Evolutionary conservation across 1,139 yeast species (phyloP), one percentile per base, ranked within the genome.

Genomic region (Yamadazyma blattariae): DNA sequence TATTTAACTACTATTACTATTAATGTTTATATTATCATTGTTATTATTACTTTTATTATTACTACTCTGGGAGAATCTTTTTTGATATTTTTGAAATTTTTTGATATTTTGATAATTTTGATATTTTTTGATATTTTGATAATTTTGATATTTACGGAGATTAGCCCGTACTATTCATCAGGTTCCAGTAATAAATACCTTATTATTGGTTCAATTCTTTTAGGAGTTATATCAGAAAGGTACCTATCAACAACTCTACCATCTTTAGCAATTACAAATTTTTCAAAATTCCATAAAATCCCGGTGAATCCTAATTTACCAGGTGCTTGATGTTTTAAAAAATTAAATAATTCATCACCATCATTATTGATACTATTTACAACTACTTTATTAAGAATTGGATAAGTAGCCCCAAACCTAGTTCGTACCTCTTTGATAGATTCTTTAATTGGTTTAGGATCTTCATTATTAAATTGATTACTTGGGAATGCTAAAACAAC

Each of bases 201-300:
- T 9, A 30, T 23, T 9, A 24, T 10, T 9, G 28, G 28, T 11
- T 15, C 83, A 30, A 85, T 56, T 13, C 71, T 64, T 25, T 63
- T 50, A 20, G 98, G 97, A 32, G 81, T 70, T 20, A 87, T 77
- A 37, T 79, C 64, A 2, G 95, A 77, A 7, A 81, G 72, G 61
- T 72, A 86, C 55, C 98, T 75, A 39, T 69, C 71, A 30, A 75
- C 77, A 29, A 89, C 96, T 1, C 74, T 56, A 34, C 98, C 98
- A 2, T 77, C 52, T 50, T 73, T 72, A 56, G 82, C 81, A 36
- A 92, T 58, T 35, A 92, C 52, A 64, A 92, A 92, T 68, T 92
- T 92, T 60, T 90, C 97, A 57, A 90, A 92, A 67, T 92, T 92
- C 98, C 97, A 92, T 58, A 86, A 80, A 50, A 90, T 75, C 21